These are phyloP conservation scores for Apiotrichum brassicae DNA, from an alignment of 1,284 basidiomycete species.

Conservation along the genomic window DNA sequence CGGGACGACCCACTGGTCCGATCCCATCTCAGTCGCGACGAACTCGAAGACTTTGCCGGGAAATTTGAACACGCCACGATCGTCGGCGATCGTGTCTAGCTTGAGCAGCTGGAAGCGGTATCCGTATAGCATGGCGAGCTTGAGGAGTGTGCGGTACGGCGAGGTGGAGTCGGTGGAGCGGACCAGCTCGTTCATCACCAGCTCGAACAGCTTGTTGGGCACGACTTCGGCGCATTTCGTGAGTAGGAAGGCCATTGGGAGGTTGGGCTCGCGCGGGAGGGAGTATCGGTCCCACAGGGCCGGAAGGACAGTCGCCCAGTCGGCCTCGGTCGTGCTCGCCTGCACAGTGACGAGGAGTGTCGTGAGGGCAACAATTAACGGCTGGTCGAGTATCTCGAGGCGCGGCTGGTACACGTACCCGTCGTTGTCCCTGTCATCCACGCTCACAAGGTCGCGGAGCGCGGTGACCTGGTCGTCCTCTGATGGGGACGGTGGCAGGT, in stretches of 20 bases:
- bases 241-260: constrained; percentile 26
- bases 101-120: constrained; percentile 36
- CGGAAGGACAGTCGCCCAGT: constrained; percentile 30
- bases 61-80: constrained; percentile 35
- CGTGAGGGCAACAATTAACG: constrained; percentile 1
- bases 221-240: constrained; percentile 37
- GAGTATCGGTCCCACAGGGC: constrained; percentile 27
- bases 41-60: constrained; percentile 28
- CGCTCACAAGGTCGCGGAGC: background rate
- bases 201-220: constrained; percentile 12
- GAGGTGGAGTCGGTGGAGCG: constrained; percentile 7
- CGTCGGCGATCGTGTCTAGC: constrained; percentile 28
- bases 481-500: constrained; percentile 18
- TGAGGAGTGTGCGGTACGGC: constrained; percentile 20
- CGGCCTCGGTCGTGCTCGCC: constrained; percentile 22
- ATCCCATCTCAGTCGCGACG: constrained; percentile 39
- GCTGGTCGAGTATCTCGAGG: background rate
- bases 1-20: constrained; percentile 28
- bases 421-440: background rate
- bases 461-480: constrained; percentile 1
- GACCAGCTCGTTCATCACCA: constrained; percentile 24
- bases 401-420: background rate
- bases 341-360: constrained; percentile 29
- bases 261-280: constrained; percentile 2
- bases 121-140: constrained; percentile 28